These are phyloP conservation scores for Melanomma pulvis-pyrius DNA, from an alignment of 495 filamentous ascomycete genomes.

Conservation along the genomic window DNA sequence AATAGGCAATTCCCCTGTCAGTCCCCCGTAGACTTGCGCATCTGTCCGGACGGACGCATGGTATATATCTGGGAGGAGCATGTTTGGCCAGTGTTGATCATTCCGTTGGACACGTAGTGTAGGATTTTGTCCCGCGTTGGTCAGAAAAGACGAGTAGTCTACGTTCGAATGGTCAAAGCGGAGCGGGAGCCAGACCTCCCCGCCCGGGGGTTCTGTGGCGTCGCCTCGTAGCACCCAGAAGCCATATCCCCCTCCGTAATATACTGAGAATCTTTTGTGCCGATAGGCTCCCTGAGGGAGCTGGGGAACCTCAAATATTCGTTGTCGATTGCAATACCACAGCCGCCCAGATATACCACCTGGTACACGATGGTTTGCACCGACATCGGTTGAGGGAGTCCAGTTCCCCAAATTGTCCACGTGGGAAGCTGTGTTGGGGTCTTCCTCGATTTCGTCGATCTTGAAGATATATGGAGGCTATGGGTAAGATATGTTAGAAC, in stretches of 20 bases:
- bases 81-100: slow-evolving; percentile 32
- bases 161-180: slow-evolving; percentile 20
- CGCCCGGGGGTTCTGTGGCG: slow-evolving; percentile 1
- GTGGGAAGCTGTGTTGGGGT: not conserved
- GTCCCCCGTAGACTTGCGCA: slow-evolving; percentile 27
- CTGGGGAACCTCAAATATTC: not conserved
- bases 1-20: slow-evolving; percentile 42
- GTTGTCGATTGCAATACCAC: slow-evolving; percentile 21
- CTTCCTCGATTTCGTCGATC: slow-evolving; percentile 32
- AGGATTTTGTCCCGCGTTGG: slow-evolving; percentile 22
- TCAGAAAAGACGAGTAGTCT: slow-evolving; percentile 12
- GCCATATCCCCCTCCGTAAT: slow-evolving; percentile 17
- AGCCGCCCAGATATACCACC: slow-evolving; percentile 14
- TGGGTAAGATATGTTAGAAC: not conserved
- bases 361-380: slow-evolving; percentile 1
- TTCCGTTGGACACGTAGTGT: slow-evolving; percentile 24
- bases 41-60: slow-evolving; percentile 10
- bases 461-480: slow-evolving; percentile 25
- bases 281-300: not conserved
- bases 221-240: slow-evolving; percentile 30
- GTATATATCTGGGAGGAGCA: slow-evolving; percentile 42
- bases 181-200: slow-evolving; percentile 29
- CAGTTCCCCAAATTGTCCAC: slow-evolving; percentile 10
- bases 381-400: slow-evolving; percentile 18
- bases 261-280: slow-evolving; percentile 30